These are phyloP conservation scores for Pittosporum tobira DNA, from an alignment of 129 eudicot species.

Conservation along the genomic window DNA sequence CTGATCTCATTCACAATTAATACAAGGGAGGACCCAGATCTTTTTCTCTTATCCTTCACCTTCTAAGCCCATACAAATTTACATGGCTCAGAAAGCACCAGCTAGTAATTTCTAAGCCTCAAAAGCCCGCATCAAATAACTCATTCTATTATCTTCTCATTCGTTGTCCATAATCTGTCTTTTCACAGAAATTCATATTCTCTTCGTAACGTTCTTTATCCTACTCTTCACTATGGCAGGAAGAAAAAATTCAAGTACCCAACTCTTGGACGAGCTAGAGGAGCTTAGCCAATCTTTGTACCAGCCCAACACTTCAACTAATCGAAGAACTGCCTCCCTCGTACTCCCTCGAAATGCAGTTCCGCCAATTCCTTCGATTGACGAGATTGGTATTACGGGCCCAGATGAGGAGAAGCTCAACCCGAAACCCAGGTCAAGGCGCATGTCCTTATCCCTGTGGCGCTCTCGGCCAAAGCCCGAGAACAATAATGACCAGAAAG, in stretches of 20 bases:
- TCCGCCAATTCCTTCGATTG: conserved; percentile 43
- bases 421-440: conserved; percentile 61
- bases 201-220: not conserved
- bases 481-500: conserved; percentile 16
- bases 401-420: conserved; percentile 28
- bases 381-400: conserved; percentile 14
- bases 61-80: conserved; percentile 35
- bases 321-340: conserved; percentile 73
- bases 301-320: conserved; percentile 50
- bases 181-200: conserved; percentile 4
- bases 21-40: conserved; percentile 1
- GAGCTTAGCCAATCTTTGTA: conserved; percentile 61
- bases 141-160: not conserved
- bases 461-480: conserved; percentile 47
- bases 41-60: conserved; percentile 43
- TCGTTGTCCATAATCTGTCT: conserved; percentile 2
- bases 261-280: conserved; percentile 69
- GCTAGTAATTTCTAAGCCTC: conserved; percentile 37
- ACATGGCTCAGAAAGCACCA: conserved; percentile 51
- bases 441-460: conserved; percentile 92
- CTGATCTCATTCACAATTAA: not conserved
- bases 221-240: conserved; percentile 41
- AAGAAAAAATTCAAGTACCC: conserved; percentile 59
- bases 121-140: conserved; percentile 7
- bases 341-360: conserved; percentile 55